Evolutionary conservation across 306 rosid species (phyloP), one percentile per base, ranked within the genome.

Genomic region (Datisca glomerata): DNA sequence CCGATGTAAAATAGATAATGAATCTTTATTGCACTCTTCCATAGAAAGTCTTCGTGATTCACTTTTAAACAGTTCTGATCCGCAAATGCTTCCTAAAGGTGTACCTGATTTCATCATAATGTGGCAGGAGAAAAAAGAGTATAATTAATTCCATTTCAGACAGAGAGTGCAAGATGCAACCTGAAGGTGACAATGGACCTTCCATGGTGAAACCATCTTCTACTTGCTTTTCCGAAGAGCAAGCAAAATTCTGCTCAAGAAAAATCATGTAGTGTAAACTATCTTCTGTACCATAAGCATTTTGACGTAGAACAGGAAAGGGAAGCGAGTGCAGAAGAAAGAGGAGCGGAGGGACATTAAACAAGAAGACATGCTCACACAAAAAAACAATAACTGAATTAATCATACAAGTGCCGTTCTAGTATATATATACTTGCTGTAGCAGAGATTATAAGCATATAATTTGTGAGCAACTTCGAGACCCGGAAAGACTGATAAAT

Each of bases 211-310:
- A 29, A 56, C 52, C 62, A 57, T 71, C 79, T 21, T 49, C 36
- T 17, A 20, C 71, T 32, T 59, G 59, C 34, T 28, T 14, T 25
- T 57, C 37, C 24, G 57, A 51, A 45, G 62, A 61, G 63, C 61
- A 27, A 38, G 51, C 21, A 2, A 57, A 53, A 65, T 56, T 74
- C 93, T 85, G 89, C 53, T 56, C 41, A 35, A 51, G 35, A 51
- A 47, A 55, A 10, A 40, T 36, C 22, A n/a, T n/a, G n/a, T 22
- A 7, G n/a, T 9, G 20, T 25, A 17, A 38, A 27, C 18, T 24
- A 36, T 50, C 16, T 14, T 31, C 2, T 31, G 18, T 51, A 51
- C 5, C 9, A 23, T 18, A 29, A 34, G 18, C 43, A 53, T 37
- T 25, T 8, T 36, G n/a, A n/a, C n/a, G n/a, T n/a, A n/a, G n/a